Evolutionary conservation across 169 alveolate genomes (phyloP), one percentile per base, ranked within the genome.

Genomic region (Plasmodium blacklocki): DNA sequence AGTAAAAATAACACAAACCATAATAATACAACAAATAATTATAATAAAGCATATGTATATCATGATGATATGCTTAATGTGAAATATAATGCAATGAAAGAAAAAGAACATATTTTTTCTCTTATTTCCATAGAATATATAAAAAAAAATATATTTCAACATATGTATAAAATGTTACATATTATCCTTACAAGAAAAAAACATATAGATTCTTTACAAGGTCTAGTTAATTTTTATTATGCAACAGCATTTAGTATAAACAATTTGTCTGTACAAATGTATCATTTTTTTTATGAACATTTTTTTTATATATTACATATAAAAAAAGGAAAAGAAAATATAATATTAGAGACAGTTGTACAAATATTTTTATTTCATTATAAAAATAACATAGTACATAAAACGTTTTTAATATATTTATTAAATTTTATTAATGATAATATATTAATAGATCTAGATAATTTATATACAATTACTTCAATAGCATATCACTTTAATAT

Each of bases 151-250:
- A 54, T 63, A 21, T 49, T 49, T 45, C 26, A 78, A 0, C 14
- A 14, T 12, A 19, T 78, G 56, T 59, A 50, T n/a, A 49, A 66
- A 66, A 29, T 78, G 43, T 45, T 43, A 49, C 63, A 58, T 66
- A 59, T 59, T 2, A 78, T 78, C 64, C 50, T 78, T 8, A 43
- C 18, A 18, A 78, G 78, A 29, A 66, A n/a, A 59, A 29, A 78
- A 68, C 78, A 78, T 29, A 78, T 78, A 7, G 76, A 78, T 45
- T 78, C 89, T 15, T 47, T 78, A 70, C 89, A 66, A 45, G 89
- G 89, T 1, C 39, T 78, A 60, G 75, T 54, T 29, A 78, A 78
- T 78, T 78, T 78, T 52, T 78, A 39, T 58, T 66, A 39, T 70
- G 45, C 89, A 21, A 32, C 52, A 9, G 14, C 68, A n/a, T 50